Evolutionary conservation across 352 stramenopile genomes (phyloP).

Genomic region (Aphanomyces euteiches): DNA sequence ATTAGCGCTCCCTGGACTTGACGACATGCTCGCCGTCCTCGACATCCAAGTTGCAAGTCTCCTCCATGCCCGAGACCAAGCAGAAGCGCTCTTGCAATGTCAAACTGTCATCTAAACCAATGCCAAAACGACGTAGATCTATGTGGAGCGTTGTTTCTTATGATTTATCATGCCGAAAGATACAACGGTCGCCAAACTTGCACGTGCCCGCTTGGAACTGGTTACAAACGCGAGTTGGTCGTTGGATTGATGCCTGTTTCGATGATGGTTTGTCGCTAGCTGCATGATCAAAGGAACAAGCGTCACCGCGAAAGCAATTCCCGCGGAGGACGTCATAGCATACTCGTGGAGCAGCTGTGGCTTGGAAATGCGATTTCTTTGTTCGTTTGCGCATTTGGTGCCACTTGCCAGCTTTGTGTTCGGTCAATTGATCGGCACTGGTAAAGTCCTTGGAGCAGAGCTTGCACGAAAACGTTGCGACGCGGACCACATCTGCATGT

Average conservation of each 20-base stretch:
- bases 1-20: slow-evolving; percentile 65
- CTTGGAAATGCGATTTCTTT: slow-evolving; percentile 46
- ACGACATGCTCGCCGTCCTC: slow-evolving; percentile 55
- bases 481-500: slow-evolving; percentile 40
- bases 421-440: slow-evolving; percentile 60
- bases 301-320: slow-evolving; percentile 59
- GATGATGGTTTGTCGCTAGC: slow-evolving; percentile 45
- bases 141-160: slow-evolving; percentile 12
- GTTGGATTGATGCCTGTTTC: slow-evolving; percentile 56
- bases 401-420: slow-evolving; percentile 80
- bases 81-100: slow-evolving; percentile 67
- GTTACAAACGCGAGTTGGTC: slow-evolving; percentile 51
- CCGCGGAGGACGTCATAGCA: slow-evolving; percentile 84
- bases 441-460: slow-evolving; percentile 80
- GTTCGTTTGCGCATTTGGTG: slow-evolving; percentile 68
- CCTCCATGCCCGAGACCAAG: slow-evolving; percentile 66
- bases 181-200: slow-evolving; percentile 67
- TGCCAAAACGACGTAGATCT: neutral
- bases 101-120: slow-evolving; percentile 27
- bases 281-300: slow-evolving; percentile 67
- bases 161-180: slow-evolving; percentile 55
- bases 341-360: slow-evolving; percentile 45
- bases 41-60: slow-evolving; percentile 64
- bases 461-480: slow-evolving; percentile 39
- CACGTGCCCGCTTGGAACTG: slow-evolving; percentile 51